Conservation (phyloP, 140 eudicot genomes). For the Anethum foeniculum region DNA sequence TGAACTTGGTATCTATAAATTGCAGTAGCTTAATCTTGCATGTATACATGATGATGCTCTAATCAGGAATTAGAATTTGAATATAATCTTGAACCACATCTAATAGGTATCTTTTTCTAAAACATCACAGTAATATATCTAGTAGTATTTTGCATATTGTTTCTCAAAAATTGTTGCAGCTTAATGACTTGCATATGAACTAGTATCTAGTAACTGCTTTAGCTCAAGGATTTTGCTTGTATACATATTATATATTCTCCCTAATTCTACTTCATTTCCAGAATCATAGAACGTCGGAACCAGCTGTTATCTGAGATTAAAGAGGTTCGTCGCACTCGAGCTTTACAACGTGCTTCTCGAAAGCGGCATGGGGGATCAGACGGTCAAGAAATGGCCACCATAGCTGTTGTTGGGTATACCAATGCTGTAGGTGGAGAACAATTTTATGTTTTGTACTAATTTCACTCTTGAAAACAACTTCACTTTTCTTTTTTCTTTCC, state of each 20-base stretch:
- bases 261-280: conserved; percentile 20
- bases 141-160: neutral
- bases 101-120: neutral
- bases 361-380: conserved; percentile 53
- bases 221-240: neutral
- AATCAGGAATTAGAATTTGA: neutral
- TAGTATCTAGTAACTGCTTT: neutral
- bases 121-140: neutral
- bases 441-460: neutral
- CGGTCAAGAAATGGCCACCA: conserved; percentile 70
- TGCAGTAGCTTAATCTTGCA: neutral
- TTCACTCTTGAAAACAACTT: neutral
- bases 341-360: conserved; percentile 90
- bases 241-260: neutral
- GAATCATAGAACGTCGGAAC: conserved; percentile 70
- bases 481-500: conserved; percentile 14
- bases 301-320: conserved; percentile 65
- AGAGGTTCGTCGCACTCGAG: conserved; percentile 95
- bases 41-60: neutral
- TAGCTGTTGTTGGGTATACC: conserved; percentile 96
- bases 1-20: neutral
- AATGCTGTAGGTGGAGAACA: conserved; percentile 63
- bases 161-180: neutral
- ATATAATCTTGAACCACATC: neutral
- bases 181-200: neutral